Conservation (phyloP, 768 basidiomycete genomes). For the Antrodiella citrinella region DNA sequence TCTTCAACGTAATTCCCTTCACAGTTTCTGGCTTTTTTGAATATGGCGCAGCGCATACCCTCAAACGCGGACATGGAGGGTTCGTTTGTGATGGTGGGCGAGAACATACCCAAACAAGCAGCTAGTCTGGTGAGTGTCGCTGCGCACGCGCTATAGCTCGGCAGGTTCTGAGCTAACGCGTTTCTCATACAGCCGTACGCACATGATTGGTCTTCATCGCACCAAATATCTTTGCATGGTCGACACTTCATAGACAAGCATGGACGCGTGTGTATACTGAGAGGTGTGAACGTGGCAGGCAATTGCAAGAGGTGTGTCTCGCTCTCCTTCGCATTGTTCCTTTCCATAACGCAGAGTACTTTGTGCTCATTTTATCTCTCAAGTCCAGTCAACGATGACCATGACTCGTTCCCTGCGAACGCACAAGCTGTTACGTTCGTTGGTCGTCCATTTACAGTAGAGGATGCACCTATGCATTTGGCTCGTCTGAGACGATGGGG, state of each 20-base stretch:
- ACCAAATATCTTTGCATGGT: slow-evolving; percentile 51
- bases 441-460: slow-evolving; percentile 83
- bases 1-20: not conserved
- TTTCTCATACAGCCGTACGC: slow-evolving; percentile 46
- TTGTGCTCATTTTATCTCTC: slow-evolving; percentile 3
- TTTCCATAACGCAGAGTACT: not conserved
- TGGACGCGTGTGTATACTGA: slow-evolving; percentile 71
- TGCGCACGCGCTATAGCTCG: no score
- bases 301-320: slow-evolving; percentile 67
- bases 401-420: slow-evolving; percentile 58
- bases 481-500: slow-evolving; percentile 80
- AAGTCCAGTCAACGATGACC: slow-evolving; percentile 65
- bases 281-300: slow-evolving; percentile 85
- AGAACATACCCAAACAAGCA: not conserved
- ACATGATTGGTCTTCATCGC: slow-evolving; percentile 61
- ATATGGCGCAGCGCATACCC: not conserved
- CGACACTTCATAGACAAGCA: slow-evolving; percentile 76
- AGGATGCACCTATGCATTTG: slow-evolving; percentile 82
- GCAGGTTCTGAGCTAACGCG: no score
- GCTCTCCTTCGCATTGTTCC: not conserved
- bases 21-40: not conserved
- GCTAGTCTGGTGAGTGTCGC: not conserved
- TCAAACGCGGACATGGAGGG: slow-evolving; percentile 5
- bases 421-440: slow-evolving; percentile 73
- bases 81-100: slow-evolving; percentile 12